Base-by-base conservation (phyloP, 2,329 filamentous ascomycete species). In the Coniella vitis region DNA sequence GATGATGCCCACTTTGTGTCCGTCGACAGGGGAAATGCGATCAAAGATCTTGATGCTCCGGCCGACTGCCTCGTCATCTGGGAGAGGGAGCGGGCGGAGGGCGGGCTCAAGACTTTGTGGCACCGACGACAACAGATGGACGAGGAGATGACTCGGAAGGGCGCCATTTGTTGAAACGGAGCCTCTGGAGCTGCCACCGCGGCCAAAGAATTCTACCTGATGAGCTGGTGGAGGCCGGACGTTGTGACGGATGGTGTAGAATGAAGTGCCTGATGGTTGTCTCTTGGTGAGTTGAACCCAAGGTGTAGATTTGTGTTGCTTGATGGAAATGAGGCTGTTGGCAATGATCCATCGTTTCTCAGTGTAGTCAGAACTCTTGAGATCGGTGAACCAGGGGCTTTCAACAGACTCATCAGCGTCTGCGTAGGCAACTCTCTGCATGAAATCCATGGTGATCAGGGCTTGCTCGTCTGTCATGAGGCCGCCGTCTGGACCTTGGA, bases 1-100 rank as follows among this genome's bases (percentile, higher is more conserved):
- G 36, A 98, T 83, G 19, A 98, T 86, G 14, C 93, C 93, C 37
- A 95, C 86, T 66, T 95, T 96, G 73, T 97, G 90, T 7, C 90
- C 90, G 65, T 98, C 93, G 4, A 98, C 84, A 8, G 89, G 90
- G 34, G 91, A 86, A 56, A 82, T 94, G 29, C 84, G 82, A 65
- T 98, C 93, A 64, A 98, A 94, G 12, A 81, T 74, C 34, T 79
- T 78, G 35, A 98, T 83, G 1, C 88, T 85, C 56, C 91, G 81
- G 34, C 81, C 76, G 2, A 84, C 81, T 29, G 78, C 76, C 14
- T 88, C 86, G 51, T 86, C 76, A 22, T 73, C 68, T 0, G 90
- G 89, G 7, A 97, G 74, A 0, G 84, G 81, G 39, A 96, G 81
- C 9, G 87, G 89, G 40, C 85, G 84, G 48, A 78, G 69, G 9